phyloP scores from a whole-genome alignment of 331 rosid species.

The Malus hybrid region DNA sequence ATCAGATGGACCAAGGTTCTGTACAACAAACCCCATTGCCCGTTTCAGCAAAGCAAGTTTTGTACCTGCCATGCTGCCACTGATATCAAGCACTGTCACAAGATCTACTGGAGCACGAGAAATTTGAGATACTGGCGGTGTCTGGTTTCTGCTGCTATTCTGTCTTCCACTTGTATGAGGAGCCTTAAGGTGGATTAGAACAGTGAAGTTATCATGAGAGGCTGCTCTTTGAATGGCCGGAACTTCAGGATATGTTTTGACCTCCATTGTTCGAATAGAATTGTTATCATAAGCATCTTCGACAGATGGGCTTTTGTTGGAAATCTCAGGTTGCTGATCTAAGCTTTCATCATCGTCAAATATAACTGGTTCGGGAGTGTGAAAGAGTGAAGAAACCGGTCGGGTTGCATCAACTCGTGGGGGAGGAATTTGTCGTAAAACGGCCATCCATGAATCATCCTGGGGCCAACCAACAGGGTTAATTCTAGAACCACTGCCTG shows the following conservation, averaged over 20 bases:
- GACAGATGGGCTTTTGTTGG: conserved; percentile 4
- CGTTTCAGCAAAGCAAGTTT: conserved; percentile 84
- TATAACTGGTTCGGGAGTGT: conserved; percentile 46
- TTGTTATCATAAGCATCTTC: conserved; percentile 24
- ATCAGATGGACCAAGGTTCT: conserved; percentile 76
- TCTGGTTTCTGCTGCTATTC: conserved; percentile 13
- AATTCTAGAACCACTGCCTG: conserved; percentile 38
- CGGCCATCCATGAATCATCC: conserved; percentile 45
- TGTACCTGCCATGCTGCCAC: conserved; percentile 99
- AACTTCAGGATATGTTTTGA: conserved; percentile 37
- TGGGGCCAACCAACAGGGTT: conserved; percentile 40
- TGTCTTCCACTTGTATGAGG: conserved; percentile 25
- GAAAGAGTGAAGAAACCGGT: conserved; percentile 26
- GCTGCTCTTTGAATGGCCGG: conserved; percentile 29
- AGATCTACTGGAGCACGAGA: conserved; percentile 81
- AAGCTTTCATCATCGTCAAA: conserved; percentile 79
- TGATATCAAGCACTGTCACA: conserved; percentile 89
- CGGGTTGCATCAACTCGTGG: conserved; percentile 32
- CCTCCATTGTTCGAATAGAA: conserved; percentile 21
- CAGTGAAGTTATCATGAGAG: conserved; percentile 31
- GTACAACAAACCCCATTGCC: conserved; percentile 93
- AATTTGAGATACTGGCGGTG: conserved; percentile 12
- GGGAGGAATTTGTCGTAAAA: conserved; percentile 50
- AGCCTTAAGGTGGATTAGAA: conserved; percentile 40
- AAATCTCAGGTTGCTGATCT: conserved; percentile 35